phyloP scores from a whole-genome alignment of 441 rosid genomes.

The Pelargonium citronellum region DNA sequence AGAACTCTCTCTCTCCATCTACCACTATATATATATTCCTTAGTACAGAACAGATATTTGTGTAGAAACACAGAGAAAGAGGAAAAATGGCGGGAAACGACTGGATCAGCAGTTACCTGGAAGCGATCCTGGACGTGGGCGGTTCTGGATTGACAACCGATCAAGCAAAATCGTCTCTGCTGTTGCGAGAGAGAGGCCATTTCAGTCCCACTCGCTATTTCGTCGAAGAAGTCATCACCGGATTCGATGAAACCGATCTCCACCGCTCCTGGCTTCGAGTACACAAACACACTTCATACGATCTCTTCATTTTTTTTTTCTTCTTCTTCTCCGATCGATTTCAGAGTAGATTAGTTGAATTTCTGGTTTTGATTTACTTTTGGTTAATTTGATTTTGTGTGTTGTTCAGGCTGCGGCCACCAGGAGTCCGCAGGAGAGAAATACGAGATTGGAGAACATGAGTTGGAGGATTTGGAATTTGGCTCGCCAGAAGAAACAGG shows the following conservation, averaged over 20 bases:
- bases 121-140: slow-evolving; percentile 97
- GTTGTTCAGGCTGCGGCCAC: slow-evolving; percentile 64
- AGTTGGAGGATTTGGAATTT: slow-evolving; percentile 95
- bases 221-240: slow-evolving; percentile 93
- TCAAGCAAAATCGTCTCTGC: slow-evolving; percentile 69
- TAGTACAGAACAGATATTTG: too few relatives aligned
- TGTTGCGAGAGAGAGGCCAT: slow-evolving; percentile 85
- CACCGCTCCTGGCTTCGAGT: slow-evolving; percentile 84
- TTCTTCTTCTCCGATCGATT: neutral
- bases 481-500: slow-evolving; percentile 95
- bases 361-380: neutral
- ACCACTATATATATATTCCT: too few relatives aligned
- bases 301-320: neutral
- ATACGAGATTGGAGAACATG: slow-evolving; percentile 84
- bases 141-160: slow-evolving; percentile 32
- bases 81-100: slow-evolving; percentile 87
- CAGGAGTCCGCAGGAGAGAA: slow-evolving; percentile 85
- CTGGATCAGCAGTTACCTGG: slow-evolving; percentile 94
- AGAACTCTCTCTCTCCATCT: too few relatives aligned
- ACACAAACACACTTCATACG: neutral
- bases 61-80: too few relatives aligned
- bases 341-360: neutral
- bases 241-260: slow-evolving; percentile 97
- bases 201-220: slow-evolving; percentile 97
- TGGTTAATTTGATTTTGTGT: neutral